Evolutionary conservation across 2,329 filamentous ascomycete genomes (phyloP).

Genomic region (Talaromyces verruculosus): DNA sequence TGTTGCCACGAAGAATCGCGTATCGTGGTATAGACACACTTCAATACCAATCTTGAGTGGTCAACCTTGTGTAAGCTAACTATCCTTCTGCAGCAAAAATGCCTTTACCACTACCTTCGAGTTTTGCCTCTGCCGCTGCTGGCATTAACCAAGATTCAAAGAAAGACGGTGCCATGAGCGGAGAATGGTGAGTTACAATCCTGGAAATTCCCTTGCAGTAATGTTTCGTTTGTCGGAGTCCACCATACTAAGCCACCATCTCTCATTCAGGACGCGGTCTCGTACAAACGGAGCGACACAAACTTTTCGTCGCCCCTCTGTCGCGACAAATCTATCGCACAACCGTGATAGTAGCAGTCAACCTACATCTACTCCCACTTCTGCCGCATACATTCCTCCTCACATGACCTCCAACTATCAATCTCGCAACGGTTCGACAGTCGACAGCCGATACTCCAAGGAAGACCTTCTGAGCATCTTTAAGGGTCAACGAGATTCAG

Average conservation of each 20-base stretch:
- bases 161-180: conserved; percentile 59
- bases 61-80: conserved; percentile 25
- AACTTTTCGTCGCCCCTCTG: conserved; percentile 65
- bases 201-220: neutral
- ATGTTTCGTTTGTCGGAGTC: neutral
- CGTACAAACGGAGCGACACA: conserved; percentile 66
- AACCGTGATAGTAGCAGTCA: conserved; percentile 44
- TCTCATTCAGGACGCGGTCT: conserved; percentile 54
- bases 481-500: conserved; percentile 56
- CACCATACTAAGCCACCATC: conserved; percentile 24
- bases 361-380: conserved; percentile 40
- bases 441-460: conserved; percentile 68
- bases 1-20: conserved; percentile 22
- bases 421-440: conserved; percentile 56
- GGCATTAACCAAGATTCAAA: conserved; percentile 66
- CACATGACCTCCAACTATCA: conserved; percentile 56
- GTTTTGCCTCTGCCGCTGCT: conserved; percentile 80
- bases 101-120: conserved; percentile 76
- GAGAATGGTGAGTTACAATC: conserved; percentile 66
- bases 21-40: conserved; percentile 11
- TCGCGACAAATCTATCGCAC: conserved; percentile 56
- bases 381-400: conserved; percentile 60
- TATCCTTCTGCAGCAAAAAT: conserved; percentile 42
- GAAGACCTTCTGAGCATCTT: conserved; percentile 77
- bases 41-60: conserved; percentile 15